Evolutionary conservation across 1,284 basidiomycete genomes (phyloP).

Genomic region (Heterobasidion irregulare): DNA sequence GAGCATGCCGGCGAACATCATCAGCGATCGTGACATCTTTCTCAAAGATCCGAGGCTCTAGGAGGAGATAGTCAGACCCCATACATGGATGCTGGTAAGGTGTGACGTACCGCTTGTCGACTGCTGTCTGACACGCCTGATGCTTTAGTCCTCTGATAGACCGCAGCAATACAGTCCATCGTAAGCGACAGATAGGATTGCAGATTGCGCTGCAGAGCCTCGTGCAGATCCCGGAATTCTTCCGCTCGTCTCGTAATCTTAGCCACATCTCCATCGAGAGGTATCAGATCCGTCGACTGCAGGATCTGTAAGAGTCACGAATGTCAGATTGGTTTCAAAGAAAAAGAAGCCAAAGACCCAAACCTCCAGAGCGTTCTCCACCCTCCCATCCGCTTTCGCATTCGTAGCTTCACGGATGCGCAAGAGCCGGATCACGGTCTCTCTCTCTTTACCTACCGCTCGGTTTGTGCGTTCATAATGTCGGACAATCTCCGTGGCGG

Average conservation of each 20-base stretch:
- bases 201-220: slow-evolving; percentile 84
- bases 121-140: slow-evolving; percentile 65
- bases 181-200: slow-evolving; percentile 84
- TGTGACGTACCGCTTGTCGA: slow-evolving; percentile 56
- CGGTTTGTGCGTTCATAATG: slow-evolving; percentile 82
- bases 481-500: slow-evolving; percentile 77
- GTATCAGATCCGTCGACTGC: slow-evolving; percentile 85
- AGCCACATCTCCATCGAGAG: slow-evolving; percentile 80
- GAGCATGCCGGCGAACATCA: slow-evolving; percentile 83
- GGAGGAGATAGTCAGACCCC: slow-evolving; percentile 3
- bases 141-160: slow-evolving; percentile 74
- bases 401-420: slow-evolving; percentile 79
- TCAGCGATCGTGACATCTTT: slow-evolving; percentile 73
- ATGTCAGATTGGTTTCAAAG: slow-evolving; percentile 42
- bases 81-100: slow-evolving; percentile 4
- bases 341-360: slow-evolving; percentile 16
- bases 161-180: slow-evolving; percentile 87
- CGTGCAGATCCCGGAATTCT: slow-evolving; percentile 83
- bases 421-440: slow-evolving; percentile 73
- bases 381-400: slow-evolving; percentile 64
- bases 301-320: slow-evolving; percentile 65
- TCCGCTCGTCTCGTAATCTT: slow-evolving; percentile 85
- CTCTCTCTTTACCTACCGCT: slow-evolving; percentile 68
- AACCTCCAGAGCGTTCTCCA: slow-evolving; percentile 79
- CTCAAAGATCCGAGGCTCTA: slow-evolving; percentile 56